Conservation (phyloP, 2,329 filamentous ascomycete genomes). For the Penicillium fuscoglaucum region DNA sequence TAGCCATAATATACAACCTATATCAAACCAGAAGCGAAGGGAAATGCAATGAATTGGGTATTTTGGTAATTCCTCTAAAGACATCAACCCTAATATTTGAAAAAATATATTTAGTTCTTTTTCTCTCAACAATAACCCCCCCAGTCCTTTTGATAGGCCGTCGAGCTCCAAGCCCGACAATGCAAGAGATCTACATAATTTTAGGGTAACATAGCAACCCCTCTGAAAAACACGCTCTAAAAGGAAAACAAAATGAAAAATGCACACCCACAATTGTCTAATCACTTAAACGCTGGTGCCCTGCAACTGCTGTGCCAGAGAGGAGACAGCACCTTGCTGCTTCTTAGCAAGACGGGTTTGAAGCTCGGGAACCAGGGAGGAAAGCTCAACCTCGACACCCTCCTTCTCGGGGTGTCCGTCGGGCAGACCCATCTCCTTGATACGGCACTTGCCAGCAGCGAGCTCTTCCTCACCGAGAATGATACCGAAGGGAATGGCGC, state of each 20-base stretch:
- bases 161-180: slow-evolving; percentile 7
- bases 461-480: slow-evolving; percentile 92
- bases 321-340: slow-evolving; percentile 17
- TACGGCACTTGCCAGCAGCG: slow-evolving; percentile 75
- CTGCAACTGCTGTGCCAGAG: slow-evolving; percentile 28
- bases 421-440: slow-evolving; percentile 80
- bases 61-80: slow-evolving; percentile 9
- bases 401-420: slow-evolving; percentile 90
- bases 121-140: not conserved
- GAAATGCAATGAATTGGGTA: slow-evolving; percentile 17
- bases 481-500: slow-evolving; percentile 78
- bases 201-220: slow-evolving; percentile 2
- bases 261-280: slow-evolving; percentile 17
- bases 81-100: not conserved
- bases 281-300: slow-evolving; percentile 21
- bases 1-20: not conserved
- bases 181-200: slow-evolving; percentile 15
- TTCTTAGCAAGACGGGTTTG: slow-evolving; percentile 28
- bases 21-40: not conserved
- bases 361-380: slow-evolving; percentile 29
- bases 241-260: slow-evolving; percentile 8
- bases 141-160: slow-evolving; percentile 7
- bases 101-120: not conserved
- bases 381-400: slow-evolving; percentile 69
- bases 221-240: slow-evolving; percentile 11